phyloP scores from a whole-genome alignment of 2,329 filamentous ascomycete species.

The Aspergillus latus region DNA sequence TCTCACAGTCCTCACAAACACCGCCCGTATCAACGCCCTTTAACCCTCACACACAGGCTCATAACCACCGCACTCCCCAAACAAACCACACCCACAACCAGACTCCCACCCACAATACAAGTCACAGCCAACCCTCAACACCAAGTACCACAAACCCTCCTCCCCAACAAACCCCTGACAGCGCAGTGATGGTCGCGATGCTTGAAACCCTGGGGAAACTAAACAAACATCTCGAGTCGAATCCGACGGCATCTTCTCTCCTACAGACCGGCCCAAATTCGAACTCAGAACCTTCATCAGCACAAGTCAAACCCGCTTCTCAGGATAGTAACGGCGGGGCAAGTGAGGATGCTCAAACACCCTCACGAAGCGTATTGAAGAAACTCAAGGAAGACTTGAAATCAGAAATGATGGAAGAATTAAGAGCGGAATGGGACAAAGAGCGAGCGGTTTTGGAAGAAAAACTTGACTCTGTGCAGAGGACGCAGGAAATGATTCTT shows the following conservation, averaged over 20 bases:
- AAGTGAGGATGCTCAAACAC: not conserved
- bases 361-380: conserved; percentile 17
- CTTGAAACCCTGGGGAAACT: conserved; percentile 39
- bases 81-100: not conserved
- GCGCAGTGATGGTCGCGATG: conserved; percentile 33
- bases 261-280: conserved; percentile 17
- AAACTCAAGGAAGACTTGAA: conserved; percentile 36
- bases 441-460: conserved; percentile 36
- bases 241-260: conserved; percentile 13
- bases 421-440: conserved; percentile 35
- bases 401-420: conserved; percentile 34
- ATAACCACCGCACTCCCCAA: not conserved
- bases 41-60: not conserved
- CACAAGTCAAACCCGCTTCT: not conserved
- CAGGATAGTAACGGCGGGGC: not conserved
- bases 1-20: conserved; percentile 30
- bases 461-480: conserved; percentile 39
- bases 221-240: conserved; percentile 38
- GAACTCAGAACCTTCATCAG: not conserved
- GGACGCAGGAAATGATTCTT: conserved; percentile 43
- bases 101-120: not conserved
- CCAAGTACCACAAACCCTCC: not conserved
- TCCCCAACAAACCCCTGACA: conserved; percentile 5
- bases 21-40: conserved; percentile 7
- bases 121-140: not conserved